Base-by-base conservation (phyloP, 1,139 yeast species). In the Debaryomycetaceae sp. region DNA sequence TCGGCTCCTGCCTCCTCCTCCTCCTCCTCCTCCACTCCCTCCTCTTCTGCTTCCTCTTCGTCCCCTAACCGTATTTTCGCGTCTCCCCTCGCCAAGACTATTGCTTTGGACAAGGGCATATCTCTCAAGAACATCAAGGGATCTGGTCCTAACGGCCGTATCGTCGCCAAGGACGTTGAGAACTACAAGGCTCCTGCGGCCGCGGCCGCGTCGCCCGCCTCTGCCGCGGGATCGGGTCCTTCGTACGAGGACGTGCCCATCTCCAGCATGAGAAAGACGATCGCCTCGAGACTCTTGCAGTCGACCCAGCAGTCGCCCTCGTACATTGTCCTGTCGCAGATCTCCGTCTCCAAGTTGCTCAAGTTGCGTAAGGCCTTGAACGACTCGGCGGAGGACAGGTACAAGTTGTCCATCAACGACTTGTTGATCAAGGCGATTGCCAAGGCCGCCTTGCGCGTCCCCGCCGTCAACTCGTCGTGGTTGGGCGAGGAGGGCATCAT, bases 381-480 rank as follows among this genome's bases (percentile, higher is more conserved):
- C 57, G 75, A 87, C 24, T 54, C 80, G 37, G 81, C 92, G 32
- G 81, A 85, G 37, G 96, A 86, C 55, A 73, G 82, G 53, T 87
- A 78, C 73, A 86, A 76, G 65, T 68, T 90, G 50, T 86, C 97
- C 13, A 87, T 90, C 48, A 90, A 92, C 58, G 99, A 90, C 58
- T 73, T 90, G 51, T 71, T 90, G 53, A 74, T 92, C 62, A 90
- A 90, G 71, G 97, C 97, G 35, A 72, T 90, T 49, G 87, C 96
- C 32, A 72, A 74, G 48, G 96, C 99, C 32, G 76, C 85, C 38
- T 68, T 69, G 55, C 77, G 90, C 61, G 95, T 87, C 28, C 98
- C 98, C 39, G 87, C 79, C 47, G 95, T 77, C 45, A 90, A 92
- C 68, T 73, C 96, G 24, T 81, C 90, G 53, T 90, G 96, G 93